Evolutionary conservation across 1,139 yeast species (phyloP).

Genomic region (Ashbya aceris): DNA sequence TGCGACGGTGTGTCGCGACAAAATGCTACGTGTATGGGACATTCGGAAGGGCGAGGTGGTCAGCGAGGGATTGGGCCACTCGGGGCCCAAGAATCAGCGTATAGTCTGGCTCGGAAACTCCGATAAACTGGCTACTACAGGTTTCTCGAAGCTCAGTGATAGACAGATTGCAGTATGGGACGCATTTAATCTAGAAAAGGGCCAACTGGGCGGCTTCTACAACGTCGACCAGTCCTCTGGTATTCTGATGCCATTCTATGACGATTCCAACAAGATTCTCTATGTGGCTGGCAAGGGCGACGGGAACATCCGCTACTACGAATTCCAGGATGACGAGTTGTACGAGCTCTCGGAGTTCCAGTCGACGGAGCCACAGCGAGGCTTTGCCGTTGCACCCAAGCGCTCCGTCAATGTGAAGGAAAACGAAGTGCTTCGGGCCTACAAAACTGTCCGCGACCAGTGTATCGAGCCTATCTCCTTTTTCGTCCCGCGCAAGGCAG

Average conservation of each 20-base stretch:
- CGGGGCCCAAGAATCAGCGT: conserved; percentile 86
- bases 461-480: conserved; percentile 84
- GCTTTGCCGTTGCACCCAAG: conserved; percentile 85
- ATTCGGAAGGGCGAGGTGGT: conserved; percentile 62
- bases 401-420: conserved; percentile 67
- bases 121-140: conserved; percentile 86
- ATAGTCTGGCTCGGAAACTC: conserved; percentile 84
- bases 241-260: conserved; percentile 83
- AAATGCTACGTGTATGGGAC: conserved; percentile 86
- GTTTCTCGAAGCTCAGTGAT: conserved; percentile 84
- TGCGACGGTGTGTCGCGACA: conserved; percentile 91
- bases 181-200: conserved; percentile 56
- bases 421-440: conserved; percentile 74
- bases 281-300: conserved; percentile 97
- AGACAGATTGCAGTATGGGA: conserved; percentile 97
- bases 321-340: conserved; percentile 73
- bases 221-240: conserved; percentile 88
- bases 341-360: conserved; percentile 77
- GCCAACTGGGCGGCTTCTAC: conserved; percentile 83
- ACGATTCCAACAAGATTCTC: conserved; percentile 67
- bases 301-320: conserved; percentile 91
- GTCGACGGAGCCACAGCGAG: conserved; percentile 91
- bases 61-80: conserved; percentile 81
- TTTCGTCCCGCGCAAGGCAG: conserved; percentile 87
- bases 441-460: conserved; percentile 76